Conservation (phyloP, 164 flowering plant species). For the Annona cherimola region DNA sequence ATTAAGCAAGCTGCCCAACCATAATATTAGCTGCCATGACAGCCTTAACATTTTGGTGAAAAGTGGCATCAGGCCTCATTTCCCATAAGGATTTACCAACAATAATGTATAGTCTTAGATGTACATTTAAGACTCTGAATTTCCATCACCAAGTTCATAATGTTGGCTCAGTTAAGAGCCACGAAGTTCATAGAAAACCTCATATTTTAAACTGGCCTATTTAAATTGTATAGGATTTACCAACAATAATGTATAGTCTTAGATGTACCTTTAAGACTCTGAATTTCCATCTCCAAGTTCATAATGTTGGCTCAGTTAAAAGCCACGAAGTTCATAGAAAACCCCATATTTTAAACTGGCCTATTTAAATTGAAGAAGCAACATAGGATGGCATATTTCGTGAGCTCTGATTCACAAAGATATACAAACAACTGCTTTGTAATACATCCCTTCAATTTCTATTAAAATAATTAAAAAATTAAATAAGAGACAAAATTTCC, state of each 20-base stretch:
- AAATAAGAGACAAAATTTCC: background rate
- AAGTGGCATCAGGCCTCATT: no score
- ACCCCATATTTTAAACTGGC: background rate
- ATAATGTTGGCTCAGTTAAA: background rate
- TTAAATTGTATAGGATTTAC: background rate
- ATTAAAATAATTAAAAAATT: no score
- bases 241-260: no score
- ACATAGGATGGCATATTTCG: background rate
- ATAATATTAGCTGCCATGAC: no score
- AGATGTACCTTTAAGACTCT: no score
- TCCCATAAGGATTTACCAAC: no score
- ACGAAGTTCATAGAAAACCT: background rate
- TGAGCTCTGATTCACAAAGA: background rate
- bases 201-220: background rate
- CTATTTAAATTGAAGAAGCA: background rate
- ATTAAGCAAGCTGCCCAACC: no score
- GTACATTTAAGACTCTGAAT: no score
- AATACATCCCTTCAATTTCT: background rate
- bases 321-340: background rate
- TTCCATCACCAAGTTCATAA: background rate
- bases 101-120: no score
- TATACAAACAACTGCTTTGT: background rate
- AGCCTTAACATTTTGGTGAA: no score
- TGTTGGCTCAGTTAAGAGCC: background rate
- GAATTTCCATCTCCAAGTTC: background rate